Evolutionary conservation across 2,329 filamentous ascomycete species (phyloP).

Genomic region (Chrysoporthe deuterocubensis): DNA sequence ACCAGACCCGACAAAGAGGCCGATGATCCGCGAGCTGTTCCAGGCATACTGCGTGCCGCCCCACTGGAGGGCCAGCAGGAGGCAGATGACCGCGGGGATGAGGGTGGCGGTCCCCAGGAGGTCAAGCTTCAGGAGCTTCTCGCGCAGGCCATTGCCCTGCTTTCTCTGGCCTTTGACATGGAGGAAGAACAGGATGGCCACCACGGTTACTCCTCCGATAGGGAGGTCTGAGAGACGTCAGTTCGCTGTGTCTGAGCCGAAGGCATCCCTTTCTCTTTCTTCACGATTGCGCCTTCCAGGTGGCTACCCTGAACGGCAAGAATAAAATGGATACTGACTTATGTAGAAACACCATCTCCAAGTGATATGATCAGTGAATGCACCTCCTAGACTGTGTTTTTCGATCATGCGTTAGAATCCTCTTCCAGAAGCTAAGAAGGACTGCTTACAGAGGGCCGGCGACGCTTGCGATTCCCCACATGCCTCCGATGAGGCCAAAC

Average conservation of each 20-base stretch:
- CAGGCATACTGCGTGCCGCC: conserved; percentile 58
- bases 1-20: conserved; percentile 54
- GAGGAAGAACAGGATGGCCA: conserved; percentile 53
- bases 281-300: neutral
- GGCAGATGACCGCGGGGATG: conserved; percentile 55
- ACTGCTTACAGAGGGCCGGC: conserved; percentile 47
- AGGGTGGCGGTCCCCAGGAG: conserved; percentile 53
- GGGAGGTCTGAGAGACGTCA: conserved; percentile 38
- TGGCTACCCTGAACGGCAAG: neutral
- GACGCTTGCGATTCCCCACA: conserved; percentile 57
- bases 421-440: neutral
- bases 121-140: conserved; percentile 52
- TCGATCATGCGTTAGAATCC: neutral
- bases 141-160: conserved; percentile 36
- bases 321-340: conserved; percentile 13
- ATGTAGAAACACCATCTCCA: conserved; percentile 59
- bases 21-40: conserved; percentile 53
- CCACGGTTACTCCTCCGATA: conserved; percentile 51
- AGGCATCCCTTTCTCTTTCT: too few species aligned
- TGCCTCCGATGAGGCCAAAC: conserved; percentile 58
- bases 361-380: conserved; percentile 51
- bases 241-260: neutral
- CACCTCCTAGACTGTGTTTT: conserved; percentile 46
- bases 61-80: conserved; percentile 61
- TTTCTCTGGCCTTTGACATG: conserved; percentile 43